A percentile compares a stretch with the other conserved stretches of the same genome.
Evolutionary conservation across 768 basidiomycete genomes (phyloP).

Genomic region (Calocera cornea): DNA sequence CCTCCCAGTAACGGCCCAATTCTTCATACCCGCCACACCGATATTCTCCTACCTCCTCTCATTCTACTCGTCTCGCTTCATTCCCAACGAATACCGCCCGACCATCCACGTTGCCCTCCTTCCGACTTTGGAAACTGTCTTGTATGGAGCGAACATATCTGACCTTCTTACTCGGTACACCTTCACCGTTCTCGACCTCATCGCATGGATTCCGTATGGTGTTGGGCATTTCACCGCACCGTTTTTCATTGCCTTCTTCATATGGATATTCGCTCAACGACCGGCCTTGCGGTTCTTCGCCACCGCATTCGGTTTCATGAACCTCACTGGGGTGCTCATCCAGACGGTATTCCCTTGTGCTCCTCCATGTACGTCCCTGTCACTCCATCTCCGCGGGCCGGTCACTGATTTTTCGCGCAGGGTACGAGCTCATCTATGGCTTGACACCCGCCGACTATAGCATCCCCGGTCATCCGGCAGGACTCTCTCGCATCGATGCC

Average conservation of each 20-base stretch:
- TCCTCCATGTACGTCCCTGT: constrained; percentile 45
- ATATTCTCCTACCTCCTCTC: constrained; percentile 74
- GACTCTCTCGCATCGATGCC: constrained; percentile 80
- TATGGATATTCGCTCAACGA: constrained; percentile 83
- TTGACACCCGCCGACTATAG: constrained; percentile 87
- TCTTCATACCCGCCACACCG: constrained; percentile 55
- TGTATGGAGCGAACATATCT: constrained; percentile 96
- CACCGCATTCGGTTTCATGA: constrained; percentile 84
- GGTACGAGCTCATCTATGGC: constrained; percentile 97
- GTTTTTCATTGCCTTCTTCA: constrained; percentile 66
- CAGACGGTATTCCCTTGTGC: constrained; percentile 87
- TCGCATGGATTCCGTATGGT: constrained; percentile 98
- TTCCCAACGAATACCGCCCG: constrained; percentile 63
- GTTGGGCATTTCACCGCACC: constrained; percentile 80
- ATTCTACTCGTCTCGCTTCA: constrained; percentile 77
- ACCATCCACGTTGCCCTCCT: constrained; percentile 81
- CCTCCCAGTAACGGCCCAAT: constrained; percentile 14
- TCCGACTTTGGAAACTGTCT: constrained; percentile 84
- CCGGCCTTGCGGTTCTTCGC: constrained; percentile 74
- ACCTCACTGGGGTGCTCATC: constrained; percentile 69
- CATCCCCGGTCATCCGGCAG: constrained; percentile 87
- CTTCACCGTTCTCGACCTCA: constrained; percentile 77
- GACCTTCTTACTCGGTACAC: constrained; percentile 93
- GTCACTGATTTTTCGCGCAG: constrained; percentile 24
- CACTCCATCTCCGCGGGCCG: neutral